Conservation (phyloP, 345 rosid genomes). For the Citrus australasica region DNA sequence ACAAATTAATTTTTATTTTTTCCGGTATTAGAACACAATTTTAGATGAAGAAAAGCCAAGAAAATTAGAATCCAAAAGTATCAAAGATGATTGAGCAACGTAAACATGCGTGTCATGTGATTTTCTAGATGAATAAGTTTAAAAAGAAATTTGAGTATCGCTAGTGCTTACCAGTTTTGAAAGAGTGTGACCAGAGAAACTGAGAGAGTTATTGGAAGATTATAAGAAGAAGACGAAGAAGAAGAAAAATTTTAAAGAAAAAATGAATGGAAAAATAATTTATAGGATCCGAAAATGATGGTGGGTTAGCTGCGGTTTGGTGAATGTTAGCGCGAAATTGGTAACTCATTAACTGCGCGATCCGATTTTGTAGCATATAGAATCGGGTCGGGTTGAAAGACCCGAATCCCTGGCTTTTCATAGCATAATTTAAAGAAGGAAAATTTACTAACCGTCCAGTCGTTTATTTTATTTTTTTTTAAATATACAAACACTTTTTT, state of each 20-base stretch:
- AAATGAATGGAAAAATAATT: not conserved
- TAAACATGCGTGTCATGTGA: not conserved
- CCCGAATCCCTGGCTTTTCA: not conserved
- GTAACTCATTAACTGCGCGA: not conserved
- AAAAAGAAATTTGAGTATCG: not conserved
- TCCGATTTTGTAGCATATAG: conserved; percentile 6
- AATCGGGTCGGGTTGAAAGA: not conserved
- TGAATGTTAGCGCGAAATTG: not conserved
- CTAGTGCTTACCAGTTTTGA: not conserved
- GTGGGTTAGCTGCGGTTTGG: not conserved
- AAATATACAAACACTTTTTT: too few species aligned
- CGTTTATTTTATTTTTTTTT: too few species aligned
- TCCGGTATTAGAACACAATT: not conserved
- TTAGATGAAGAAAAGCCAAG: not conserved
- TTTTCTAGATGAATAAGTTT: not conserved
- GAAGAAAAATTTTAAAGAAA: too few species aligned
- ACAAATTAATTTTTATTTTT: too few species aligned
- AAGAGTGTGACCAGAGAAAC: not conserved
- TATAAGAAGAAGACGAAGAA: too few species aligned
- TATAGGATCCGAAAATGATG: not conserved
- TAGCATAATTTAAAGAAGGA: too few species aligned
- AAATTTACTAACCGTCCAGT: too few species aligned
- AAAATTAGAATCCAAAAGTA: not conserved
- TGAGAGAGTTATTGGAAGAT: not conserved
- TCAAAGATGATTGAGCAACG: not conserved